phyloP scores from a whole-genome alignment of 164 flowering plant species.

The Sedum album region DNA sequence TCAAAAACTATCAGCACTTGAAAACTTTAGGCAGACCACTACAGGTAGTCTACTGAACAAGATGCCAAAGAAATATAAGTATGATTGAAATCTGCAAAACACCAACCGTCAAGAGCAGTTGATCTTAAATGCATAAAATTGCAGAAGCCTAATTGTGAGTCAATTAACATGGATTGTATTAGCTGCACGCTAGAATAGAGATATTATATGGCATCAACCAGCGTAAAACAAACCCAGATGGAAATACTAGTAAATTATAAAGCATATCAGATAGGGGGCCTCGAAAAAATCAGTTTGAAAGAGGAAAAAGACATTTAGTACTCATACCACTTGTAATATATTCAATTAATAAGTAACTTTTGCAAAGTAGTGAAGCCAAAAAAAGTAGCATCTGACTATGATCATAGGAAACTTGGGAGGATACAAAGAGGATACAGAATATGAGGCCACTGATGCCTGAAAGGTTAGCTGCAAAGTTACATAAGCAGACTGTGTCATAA shows the following conservation, averaged over 20 bases:
- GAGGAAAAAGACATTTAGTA: too few species aligned
- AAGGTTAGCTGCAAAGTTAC: conserved; percentile 51
- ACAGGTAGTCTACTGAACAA: too few species aligned
- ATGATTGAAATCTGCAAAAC: too few species aligned
- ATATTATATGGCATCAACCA: background rate
- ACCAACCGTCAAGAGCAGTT: too few species aligned
- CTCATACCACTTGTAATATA: too few species aligned
- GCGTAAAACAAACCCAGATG: background rate
- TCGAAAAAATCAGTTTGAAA: too few species aligned
- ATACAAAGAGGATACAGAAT: conserved; percentile 89
- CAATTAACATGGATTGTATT: background rate
- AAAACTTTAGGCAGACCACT: too few species aligned
- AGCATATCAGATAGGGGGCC: too few species aligned
- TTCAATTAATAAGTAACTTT: background rate
- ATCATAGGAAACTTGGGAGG: conserved; percentile 26
- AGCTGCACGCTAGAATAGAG: background rate
- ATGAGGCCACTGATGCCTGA: conserved; percentile 47
- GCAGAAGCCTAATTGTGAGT: background rate
- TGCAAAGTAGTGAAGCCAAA: background rate
- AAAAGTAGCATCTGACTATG: background rate
- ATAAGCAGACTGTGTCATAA: conserved; percentile 2
- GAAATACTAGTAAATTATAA: too few species aligned
- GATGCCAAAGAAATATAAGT: too few species aligned
- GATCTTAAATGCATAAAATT: too few species aligned
- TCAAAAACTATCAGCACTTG: too few species aligned